phyloP scores from a whole-genome alignment of 139 green algal genomes.

The Chlorella sp. region DNA sequence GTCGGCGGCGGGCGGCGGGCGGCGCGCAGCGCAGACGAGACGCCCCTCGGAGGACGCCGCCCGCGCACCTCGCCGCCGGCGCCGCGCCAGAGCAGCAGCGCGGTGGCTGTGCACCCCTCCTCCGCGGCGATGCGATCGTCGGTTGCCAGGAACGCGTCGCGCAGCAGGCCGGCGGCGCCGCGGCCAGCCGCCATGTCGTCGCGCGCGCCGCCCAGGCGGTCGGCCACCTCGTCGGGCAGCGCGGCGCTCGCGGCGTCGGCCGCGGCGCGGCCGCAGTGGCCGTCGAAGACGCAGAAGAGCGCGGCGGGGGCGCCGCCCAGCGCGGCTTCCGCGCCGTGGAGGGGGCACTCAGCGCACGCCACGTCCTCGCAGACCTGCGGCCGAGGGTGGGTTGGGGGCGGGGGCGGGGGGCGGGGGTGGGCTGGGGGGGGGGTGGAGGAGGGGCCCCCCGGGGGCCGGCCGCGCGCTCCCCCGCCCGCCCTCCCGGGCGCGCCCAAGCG shows the following conservation, averaged over 20 bases:
- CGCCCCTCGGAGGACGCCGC: no score
- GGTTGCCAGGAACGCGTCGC: constrained; percentile 36
- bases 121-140: constrained; percentile 44
- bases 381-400: neutral
- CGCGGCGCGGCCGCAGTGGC: constrained; percentile 57
- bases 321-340: constrained; percentile 30
- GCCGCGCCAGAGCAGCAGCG: constrained; percentile 63
- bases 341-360: constrained; percentile 32
- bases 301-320: constrained; percentile 17
- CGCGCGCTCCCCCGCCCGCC: neutral
- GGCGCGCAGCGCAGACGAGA: neutral
- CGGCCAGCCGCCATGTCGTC: neutral
- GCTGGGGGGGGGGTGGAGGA: no score
- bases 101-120: constrained; percentile 77
- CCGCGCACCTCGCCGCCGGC: constrained; percentile 34
- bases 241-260: constrained; percentile 33
- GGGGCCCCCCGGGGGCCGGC: no score
- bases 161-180: constrained; percentile 19
- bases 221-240: constrained; percentile 49
- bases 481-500: neutral
- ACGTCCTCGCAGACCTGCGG: constrained; percentile 39
- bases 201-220: constrained; percentile 12
- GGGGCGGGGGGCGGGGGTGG: neutral
- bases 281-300: constrained; percentile 70
- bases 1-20: neutral